These are phyloP conservation scores for Davidsoniella eucalypti DNA, from an alignment of 2,329 filamentous ascomycete species.

Conservation along the genomic window DNA sequence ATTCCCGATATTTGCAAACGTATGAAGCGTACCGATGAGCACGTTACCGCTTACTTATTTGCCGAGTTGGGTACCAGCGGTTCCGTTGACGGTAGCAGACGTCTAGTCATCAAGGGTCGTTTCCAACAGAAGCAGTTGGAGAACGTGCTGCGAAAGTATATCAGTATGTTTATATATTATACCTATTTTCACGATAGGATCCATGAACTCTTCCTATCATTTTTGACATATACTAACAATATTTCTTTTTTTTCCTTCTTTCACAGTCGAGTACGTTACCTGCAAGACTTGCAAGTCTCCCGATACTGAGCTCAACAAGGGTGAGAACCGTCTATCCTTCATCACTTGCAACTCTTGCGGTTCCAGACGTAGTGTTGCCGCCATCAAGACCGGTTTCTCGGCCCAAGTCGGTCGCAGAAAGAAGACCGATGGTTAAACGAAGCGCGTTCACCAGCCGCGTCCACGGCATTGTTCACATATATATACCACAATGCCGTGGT, in stretches of 20 bases:
- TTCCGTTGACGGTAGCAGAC: slow-evolving; percentile 80
- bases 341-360: slow-evolving; percentile 83
- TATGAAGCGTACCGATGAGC: slow-evolving; percentile 98
- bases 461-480: not conserved
- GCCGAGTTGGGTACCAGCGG: slow-evolving; percentile 95
- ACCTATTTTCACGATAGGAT: not conserved
- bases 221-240: slow-evolving; percentile 18
- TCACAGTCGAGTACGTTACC: slow-evolving; percentile 78
- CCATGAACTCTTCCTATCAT: not conserved
- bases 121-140: slow-evolving; percentile 99
- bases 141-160: slow-evolving; percentile 89
- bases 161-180: slow-evolving; percentile 41
- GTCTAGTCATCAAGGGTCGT: slow-evolving; percentile 95
- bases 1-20: slow-evolving; percentile 97
- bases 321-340: slow-evolving; percentile 97
- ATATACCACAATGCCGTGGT: not conserved
- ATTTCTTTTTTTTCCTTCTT: not conserved
- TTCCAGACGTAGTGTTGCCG: slow-evolving; percentile 73
- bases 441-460: slow-evolving; percentile 4
- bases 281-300: slow-evolving; percentile 96
- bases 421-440: slow-evolving; percentile 67
- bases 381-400: slow-evolving; percentile 99
- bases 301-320: slow-evolving; percentile 93
- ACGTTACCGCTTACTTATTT: slow-evolving; percentile 92
- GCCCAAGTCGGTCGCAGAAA: slow-evolving; percentile 97